These are phyloP conservation scores for Limnomonas spitsbergensis DNA, from an alignment of 139 green algal genomes.

Conservation along the genomic window DNA sequence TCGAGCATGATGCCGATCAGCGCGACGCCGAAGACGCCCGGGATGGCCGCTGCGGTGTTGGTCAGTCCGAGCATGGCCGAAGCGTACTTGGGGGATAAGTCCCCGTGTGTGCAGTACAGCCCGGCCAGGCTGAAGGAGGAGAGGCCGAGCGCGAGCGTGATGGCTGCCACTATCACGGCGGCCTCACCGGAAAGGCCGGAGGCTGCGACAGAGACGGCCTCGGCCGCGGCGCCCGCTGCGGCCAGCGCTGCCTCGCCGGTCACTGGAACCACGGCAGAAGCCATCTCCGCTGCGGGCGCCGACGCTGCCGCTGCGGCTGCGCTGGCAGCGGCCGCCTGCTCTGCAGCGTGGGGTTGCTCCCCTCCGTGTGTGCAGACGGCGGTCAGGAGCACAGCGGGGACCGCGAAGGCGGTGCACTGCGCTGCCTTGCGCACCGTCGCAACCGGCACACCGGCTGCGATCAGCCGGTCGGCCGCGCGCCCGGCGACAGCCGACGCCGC, in stretches of 20 bases:
- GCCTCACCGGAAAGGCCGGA: conserved; percentile 7
- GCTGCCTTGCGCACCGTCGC: conserved; percentile 65
- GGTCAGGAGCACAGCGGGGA: conserved; percentile 41
- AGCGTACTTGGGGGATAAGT: conserved; percentile 88
- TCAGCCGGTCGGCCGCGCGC: conserved; percentile 67
- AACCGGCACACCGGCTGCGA: conserved; percentile 55
- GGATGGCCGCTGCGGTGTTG: conserved; percentile 85
- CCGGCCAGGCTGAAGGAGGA: conserved; percentile 80
- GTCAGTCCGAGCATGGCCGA: conserved; percentile 90
- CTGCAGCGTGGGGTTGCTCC: conserved; percentile 37
- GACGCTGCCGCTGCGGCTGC: neutral
- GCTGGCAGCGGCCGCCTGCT: neutral
- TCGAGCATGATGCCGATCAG: conserved; percentile 62
- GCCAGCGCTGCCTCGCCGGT: conserved; percentile 57
- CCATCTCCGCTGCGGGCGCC: neutral
- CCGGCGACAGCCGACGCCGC: conserved; percentile 50
- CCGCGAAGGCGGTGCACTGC: conserved; percentile 85
- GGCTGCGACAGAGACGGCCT: conserved; percentile 44
- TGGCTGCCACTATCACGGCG: conserved; percentile 38
- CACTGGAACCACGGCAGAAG: conserved; percentile 60
- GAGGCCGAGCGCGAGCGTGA: conserved; percentile 77
- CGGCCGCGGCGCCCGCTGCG: conserved; percentile 60
- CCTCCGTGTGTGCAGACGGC: neutral
- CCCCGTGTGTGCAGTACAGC: conserved; percentile 93
- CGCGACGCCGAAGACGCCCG: conserved; percentile 86